phyloP scores from a whole-genome alignment of 2,329 filamentous ascomycete genomes.

The Botrytis cinerea region DNA sequence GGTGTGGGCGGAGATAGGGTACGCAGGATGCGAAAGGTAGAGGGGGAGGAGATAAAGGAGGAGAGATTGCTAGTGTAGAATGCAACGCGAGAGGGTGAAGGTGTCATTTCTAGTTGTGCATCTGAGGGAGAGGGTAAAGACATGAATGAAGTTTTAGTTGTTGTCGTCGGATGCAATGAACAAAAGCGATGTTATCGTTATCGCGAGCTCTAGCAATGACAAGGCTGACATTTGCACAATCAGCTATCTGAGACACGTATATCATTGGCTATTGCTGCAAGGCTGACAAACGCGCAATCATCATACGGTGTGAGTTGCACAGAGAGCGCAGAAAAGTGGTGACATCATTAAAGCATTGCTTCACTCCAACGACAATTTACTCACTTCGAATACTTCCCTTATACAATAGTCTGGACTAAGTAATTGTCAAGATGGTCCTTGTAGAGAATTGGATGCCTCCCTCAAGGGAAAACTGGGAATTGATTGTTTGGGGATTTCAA shows the following conservation, averaged over 20 bases:
- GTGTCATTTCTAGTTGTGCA: background rate
- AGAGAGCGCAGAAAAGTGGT: slow-evolving; percentile 20
- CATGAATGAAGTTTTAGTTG: background rate
- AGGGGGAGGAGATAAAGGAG: slow-evolving; percentile 35
- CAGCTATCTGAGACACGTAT: background rate
- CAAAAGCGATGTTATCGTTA: slow-evolving; percentile 6
- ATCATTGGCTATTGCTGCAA: background rate
- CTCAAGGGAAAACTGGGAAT: slow-evolving; percentile 58
- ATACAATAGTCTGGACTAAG: background rate
- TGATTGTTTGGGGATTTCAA: slow-evolving; percentile 54
- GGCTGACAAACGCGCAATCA: background rate
- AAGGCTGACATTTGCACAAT: background rate
- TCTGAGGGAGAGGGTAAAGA: background rate
- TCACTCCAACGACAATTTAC: background rate
- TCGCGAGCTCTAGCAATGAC: background rate
- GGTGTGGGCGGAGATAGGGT: slow-evolving; percentile 27
- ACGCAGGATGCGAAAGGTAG: slow-evolving; percentile 37
- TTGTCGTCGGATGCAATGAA: background rate
- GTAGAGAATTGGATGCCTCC: slow-evolving; percentile 52
- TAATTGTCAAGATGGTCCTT: slow-evolving; percentile 33
- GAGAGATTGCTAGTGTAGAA: slow-evolving; percentile 32
- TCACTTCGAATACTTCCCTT: background rate
- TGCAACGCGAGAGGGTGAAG: background rate
- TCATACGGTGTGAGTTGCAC: background rate
- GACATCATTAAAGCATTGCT: slow-evolving; percentile 27